phyloP scores from a whole-genome alignment of 1,139 yeast species.

The Chernovozyma aurita region DNA sequence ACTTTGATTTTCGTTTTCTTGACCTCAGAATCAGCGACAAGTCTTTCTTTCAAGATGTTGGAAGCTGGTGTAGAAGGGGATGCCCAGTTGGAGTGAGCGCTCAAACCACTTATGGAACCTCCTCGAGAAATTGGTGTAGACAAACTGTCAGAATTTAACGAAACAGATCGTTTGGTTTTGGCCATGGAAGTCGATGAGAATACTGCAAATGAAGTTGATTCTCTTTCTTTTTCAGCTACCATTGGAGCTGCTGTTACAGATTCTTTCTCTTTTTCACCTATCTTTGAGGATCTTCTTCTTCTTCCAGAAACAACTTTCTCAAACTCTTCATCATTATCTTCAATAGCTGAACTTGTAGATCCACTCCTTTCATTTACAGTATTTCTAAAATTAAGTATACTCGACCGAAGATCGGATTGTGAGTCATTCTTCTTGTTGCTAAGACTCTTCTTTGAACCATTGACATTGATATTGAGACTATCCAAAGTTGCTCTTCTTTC shows the following conservation, averaged over 20 bases:
- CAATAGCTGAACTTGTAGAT: constrained; percentile 15
- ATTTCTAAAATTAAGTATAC: constrained; percentile 17
- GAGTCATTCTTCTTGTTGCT: not conserved
- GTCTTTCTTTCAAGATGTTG: constrained; percentile 11
- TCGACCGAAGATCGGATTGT: constrained; percentile 8
- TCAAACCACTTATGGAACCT: constrained; percentile 15
- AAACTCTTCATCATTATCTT: constrained; percentile 26
- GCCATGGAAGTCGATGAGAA: not conserved
- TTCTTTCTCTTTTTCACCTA: not conserved
- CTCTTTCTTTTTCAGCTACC: constrained; percentile 1
- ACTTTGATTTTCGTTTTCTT: constrained; percentile 26
- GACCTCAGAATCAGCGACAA: constrained; percentile 8
- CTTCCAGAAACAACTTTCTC: constrained; percentile 25
- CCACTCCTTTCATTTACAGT: constrained; percentile 2
- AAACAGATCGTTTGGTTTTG: not conserved
- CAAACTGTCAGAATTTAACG: not conserved
- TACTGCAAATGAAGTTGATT: not conserved
- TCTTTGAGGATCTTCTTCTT: constrained; percentile 14
- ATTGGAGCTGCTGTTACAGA: not conserved
- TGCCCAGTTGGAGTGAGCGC: constrained; percentile 33
- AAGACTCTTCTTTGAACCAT: constrained; percentile 12
- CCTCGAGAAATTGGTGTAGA: not conserved
- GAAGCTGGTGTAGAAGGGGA: constrained; percentile 13
- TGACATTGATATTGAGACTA: not conserved
- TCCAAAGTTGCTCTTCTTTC: constrained; percentile 9